Percentiles rank a stretch among this genome's conserved stretches.
These are phyloP conservation scores for Perkinsus marinus DNA, from an alignment of 169 alveolate genomes.

Conservation along the genomic window DNA sequence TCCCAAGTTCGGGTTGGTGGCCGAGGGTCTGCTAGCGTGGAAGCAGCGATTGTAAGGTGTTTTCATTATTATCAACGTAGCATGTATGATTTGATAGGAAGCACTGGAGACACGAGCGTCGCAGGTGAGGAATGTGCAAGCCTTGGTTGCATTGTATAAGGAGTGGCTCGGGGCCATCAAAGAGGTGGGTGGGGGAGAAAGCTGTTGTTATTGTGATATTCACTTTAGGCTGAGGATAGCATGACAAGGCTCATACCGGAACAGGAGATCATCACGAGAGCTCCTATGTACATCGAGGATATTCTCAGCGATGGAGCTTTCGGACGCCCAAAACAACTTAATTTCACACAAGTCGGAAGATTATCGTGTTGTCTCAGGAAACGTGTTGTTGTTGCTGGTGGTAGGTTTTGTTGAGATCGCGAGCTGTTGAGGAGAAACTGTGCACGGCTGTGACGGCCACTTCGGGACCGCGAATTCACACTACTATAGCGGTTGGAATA, in stretches of 20 bases:
- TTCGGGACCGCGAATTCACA: background rate
- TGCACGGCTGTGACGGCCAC: background rate
- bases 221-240: background rate
- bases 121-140: background rate
- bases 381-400: no score
- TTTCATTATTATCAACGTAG: background rate
- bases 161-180: background rate
- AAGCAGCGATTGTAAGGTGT: background rate
- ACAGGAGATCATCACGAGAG: background rate
- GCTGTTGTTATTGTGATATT: background rate
- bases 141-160: background rate
- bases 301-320: background rate
- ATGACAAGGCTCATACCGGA: background rate
- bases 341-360: background rate
- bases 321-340: background rate
- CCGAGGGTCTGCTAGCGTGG: background rate
- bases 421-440: background rate
- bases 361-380: background rate
- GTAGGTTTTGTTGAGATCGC: background rate
- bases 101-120: background rate
- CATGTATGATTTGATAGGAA: background rate
- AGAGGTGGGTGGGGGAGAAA: background rate
- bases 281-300: background rate
- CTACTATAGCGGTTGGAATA: background rate
- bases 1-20: background rate